These are phyloP conservation scores for Tuctoria greenei DNA, from an alignment of 176 grass and related monocot species.

Conservation along the genomic window DNA sequence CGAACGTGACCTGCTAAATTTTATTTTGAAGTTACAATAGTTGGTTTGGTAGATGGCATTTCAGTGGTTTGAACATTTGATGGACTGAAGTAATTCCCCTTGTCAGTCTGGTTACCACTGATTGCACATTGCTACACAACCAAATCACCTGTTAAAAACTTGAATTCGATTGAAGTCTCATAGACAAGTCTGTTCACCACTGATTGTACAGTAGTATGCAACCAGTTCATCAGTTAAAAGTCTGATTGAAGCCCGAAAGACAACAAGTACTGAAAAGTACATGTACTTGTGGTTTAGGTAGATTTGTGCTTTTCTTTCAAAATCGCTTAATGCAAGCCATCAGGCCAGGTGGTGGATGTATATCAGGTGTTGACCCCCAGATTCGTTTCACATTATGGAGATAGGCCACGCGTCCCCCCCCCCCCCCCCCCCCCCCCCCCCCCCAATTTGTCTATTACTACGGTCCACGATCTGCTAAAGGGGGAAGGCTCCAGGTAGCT, in stretches of 20 bases:
- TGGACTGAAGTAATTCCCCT: constrained; percentile 12
- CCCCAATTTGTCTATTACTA: constrained; percentile 26
- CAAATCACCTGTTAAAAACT: neutral
- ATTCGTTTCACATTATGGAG: constrained; percentile 27
- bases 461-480: constrained; percentile 16
- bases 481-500: too few relatives aligned
- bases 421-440: too few relatives aligned
- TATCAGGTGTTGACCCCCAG: constrained; percentile 26
- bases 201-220: neutral
- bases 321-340: neutral
- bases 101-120: neutral
- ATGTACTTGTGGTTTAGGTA: constrained; percentile 33
- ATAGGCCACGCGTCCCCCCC: too few relatives aligned
- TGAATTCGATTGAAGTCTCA: constrained; percentile 8
- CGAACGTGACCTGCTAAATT: neutral
- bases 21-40: neutral
- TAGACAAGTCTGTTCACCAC: neutral
- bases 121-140: neutral
- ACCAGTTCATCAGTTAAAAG: constrained; percentile 3
- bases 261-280: constrained; percentile 14
- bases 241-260: neutral
- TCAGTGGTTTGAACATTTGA: constrained; percentile 26
- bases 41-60: neutral
- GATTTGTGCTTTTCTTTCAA: constrained; percentile 21
- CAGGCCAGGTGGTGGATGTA: constrained; percentile 15